These are phyloP conservation scores for Rhexocercosporidium sp. DNA, from an alignment of 2,329 filamentous ascomycete genomes.

Conservation along the genomic window DNA sequence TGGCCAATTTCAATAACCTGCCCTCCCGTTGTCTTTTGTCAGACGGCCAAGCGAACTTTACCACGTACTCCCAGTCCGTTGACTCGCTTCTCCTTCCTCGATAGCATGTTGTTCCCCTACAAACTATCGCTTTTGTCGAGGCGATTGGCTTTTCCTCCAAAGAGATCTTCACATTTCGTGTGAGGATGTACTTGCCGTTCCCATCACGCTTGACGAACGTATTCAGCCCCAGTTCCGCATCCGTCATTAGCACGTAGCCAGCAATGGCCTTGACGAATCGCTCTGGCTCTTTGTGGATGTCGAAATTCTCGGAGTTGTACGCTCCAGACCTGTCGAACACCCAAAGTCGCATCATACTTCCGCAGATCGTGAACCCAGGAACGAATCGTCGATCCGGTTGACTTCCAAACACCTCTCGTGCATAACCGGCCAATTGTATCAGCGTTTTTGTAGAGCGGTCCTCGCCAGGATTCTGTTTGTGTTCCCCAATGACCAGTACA, in stretches of 20 bases:
- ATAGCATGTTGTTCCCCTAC: slow-evolving; percentile 25
- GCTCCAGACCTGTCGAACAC: slow-evolving; percentile 43
- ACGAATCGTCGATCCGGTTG: slow-evolving; percentile 43
- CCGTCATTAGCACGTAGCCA: background rate
- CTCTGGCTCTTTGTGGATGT: slow-evolving; percentile 34
- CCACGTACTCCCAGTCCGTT: slow-evolving; percentile 34
- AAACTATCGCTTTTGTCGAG: slow-evolving; percentile 7
- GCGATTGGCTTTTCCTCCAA: slow-evolving; percentile 21
- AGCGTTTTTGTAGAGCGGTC: slow-evolving; percentile 33
- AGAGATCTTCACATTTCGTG: background rate
- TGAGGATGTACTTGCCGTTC: background rate
- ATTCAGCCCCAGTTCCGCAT: background rate
- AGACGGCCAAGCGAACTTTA: slow-evolving; percentile 44
- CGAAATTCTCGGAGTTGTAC: slow-evolving; percentile 41
- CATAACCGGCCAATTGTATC: slow-evolving; percentile 36
- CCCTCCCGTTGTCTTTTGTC: slow-evolving; percentile 38
- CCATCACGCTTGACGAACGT: background rate
- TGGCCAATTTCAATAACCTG: slow-evolving; percentile 37
- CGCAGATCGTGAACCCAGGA: slow-evolving; percentile 12
- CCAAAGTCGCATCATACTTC: slow-evolving; percentile 41
- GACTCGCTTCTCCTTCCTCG: slow-evolving; percentile 26
- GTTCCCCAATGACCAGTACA: slow-evolving; percentile 34
- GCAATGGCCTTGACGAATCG: background rate
- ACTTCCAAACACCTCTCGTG: slow-evolving; percentile 38
- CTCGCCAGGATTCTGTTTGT: slow-evolving; percentile 32